A percentile compares a stretch with the other conserved stretches of the same genome.
Evolutionary conservation across 2,329 filamentous ascomycete species (phyloP).

Genomic region (Talaromyces marneffei): DNA sequence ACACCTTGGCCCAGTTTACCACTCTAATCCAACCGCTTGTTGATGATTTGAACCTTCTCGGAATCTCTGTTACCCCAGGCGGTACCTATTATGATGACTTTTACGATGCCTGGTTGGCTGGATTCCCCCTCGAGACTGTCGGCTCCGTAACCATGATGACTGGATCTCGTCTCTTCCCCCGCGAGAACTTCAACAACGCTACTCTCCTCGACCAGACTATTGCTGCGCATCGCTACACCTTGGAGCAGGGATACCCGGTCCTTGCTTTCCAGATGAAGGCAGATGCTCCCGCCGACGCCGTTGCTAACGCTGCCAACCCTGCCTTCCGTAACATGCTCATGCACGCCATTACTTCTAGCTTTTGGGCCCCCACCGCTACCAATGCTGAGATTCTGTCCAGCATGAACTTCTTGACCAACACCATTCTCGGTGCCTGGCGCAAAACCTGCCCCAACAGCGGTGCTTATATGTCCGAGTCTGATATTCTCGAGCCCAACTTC

Average conservation of each 20-base stretch:
- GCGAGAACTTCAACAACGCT: slow-evolving; percentile 27
- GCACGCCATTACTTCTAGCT: slow-evolving; percentile 29
- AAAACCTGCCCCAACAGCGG: slow-evolving; percentile 24
- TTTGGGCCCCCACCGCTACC: slow-evolving; percentile 21
- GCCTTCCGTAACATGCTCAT: slow-evolving; percentile 34
- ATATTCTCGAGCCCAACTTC: slow-evolving; percentile 38
- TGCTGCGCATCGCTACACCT: slow-evolving; percentile 19
- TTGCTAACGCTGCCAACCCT: slow-evolving; percentile 36
- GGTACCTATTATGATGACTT: slow-evolving; percentile 26
- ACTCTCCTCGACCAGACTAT: slow-evolving; percentile 24
- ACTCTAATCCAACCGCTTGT: slow-evolving; percentile 25
- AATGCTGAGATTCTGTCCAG: slow-evolving; percentile 33
- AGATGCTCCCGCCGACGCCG: slow-evolving; percentile 20
- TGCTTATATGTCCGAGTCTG: slow-evolving; percentile 40
- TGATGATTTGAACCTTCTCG: slow-evolving; percentile 20
- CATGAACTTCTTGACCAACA: slow-evolving; percentile 21
- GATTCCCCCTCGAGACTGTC: slow-evolving; percentile 25
- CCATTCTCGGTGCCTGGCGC: slow-evolving; percentile 20
- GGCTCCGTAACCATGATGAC: slow-evolving; percentile 21
- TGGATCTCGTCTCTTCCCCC: slow-evolving; percentile 32
- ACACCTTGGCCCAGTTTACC: slow-evolving; percentile 24
- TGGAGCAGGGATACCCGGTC: slow-evolving; percentile 24
- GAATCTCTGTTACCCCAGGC: slow-evolving; percentile 22
- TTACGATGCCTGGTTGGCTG: slow-evolving; percentile 24
- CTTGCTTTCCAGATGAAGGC: slow-evolving; percentile 32